Base-by-base conservation (phyloP, 2,329 filamentous ascomycete species). In the Cercospora brassicicola region DNA sequence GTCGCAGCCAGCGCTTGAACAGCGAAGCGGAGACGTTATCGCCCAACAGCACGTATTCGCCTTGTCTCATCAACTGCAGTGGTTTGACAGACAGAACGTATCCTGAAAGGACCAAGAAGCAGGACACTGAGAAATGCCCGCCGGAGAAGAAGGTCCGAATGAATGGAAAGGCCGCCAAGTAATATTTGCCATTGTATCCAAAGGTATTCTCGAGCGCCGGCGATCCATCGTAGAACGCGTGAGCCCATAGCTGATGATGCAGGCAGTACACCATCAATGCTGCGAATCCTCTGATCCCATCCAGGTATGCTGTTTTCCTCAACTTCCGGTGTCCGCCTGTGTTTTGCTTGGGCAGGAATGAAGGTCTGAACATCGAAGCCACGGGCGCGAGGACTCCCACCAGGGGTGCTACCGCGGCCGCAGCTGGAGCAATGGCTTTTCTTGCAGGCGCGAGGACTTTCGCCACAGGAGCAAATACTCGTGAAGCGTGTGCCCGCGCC, bases 231-330 rank as follows among this genome's bases (percentile, higher is more conserved):
- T 65, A 62, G 42, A 72, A 66, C 1, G 70, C 70, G 76, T 88
- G 88, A 55, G 82, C 83, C 87, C 87, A 89, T 4, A 78, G 67
- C 71, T 85, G 78, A 75, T 89, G 84, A 76, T 90, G 87, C 63
- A 89, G 86, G 71, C 84, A 82, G 76, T 90, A 91, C 13, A 91
- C 89, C 30, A 90, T 76, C 31, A 91, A 82, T 2, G 89, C 88
- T 4, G 89, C 88, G 69, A 91, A 89, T 3, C 89, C 89, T 74
- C 89, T 81, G 13, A 91, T 79, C 13, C 89, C 89, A 72, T 91
- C 89, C 20, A 89, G 82, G 71, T 87, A 89, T n/a, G 87, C 86
- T 4, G 87, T 89, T 18, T 81, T 79, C 6, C 84, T 80, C 13
- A 84, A 64, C 51, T 73, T 73, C 18, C 62, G 39, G 48, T 57